Evolutionary conservation across 225 moss, liverwort and hornwort genomes (phyloP), one percentile per base, ranked within the genome.

Genomic region (Lunularia cruciata): DNA sequence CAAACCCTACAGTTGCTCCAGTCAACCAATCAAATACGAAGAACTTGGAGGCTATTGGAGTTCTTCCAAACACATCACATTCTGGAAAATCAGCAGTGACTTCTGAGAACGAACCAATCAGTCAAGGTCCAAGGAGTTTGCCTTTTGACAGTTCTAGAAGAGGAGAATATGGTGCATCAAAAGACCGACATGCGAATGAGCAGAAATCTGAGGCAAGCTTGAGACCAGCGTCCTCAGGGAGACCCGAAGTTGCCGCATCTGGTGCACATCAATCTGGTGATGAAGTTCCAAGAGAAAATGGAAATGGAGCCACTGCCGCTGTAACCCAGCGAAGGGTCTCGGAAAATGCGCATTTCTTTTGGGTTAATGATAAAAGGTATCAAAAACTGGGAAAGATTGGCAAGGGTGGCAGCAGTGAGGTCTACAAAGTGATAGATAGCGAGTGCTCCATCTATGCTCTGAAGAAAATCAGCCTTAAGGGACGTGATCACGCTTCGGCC

Each of bases 391-490:
- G 89, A 1, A 89, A 75, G 72, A 91, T 98, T 63, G 98, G 98
- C 35, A 92, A 88, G 63, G 98, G 98, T 65, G 98, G 98, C 39
- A 98, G 98, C 70, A 98, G 98, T 84, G 90, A 98, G 73, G 98
- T 98, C 33, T 98, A 86, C 42, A 90, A 98, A 84, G 98, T 98
- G 61, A 92, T 92, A 46, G 91, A 90, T 69, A 60, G 84, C 46
- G 89, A 98, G 71, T 93, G 87, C 79, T 84, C 84, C 33, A 93
- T 93, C 62, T 98, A 85, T 76, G 98, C 98, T 20, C 53, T 98
- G 57, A 98, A 98, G 68, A 89, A 84, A 52, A 91, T 98, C 64
- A 86, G 79, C 56, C 77, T 98, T 28, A 91, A 85, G 80, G 98
- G 98, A 13, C 84, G 88, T 51, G 98, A 98, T 72, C 85, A 75